These are phyloP conservation scores for Agroathelia rolfsii DNA, from an alignment of 1,284 basidiomycete genomes.

Conservation along the genomic window DNA sequence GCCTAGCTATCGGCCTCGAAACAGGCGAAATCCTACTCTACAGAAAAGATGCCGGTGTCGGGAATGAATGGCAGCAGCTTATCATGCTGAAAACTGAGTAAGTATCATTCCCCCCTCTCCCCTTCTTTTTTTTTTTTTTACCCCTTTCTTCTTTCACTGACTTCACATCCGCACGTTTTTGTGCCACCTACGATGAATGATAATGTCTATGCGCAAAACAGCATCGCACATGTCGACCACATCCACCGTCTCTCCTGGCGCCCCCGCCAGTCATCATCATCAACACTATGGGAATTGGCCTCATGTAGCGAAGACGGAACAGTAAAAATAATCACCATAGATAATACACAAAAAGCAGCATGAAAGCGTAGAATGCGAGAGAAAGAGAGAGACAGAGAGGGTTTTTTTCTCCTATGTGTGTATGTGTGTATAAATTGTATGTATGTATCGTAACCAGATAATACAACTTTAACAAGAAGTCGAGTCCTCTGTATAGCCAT, in stretches of 20 bases:
- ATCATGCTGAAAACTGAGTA: slow-evolving; percentile 40
- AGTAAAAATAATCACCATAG: slow-evolving; percentile 53
- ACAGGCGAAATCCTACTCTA: slow-evolving; percentile 58
- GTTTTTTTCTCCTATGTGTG: too few relatives aligned
- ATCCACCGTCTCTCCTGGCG: slow-evolving; percentile 65
- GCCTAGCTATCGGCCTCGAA: slow-evolving; percentile 65
- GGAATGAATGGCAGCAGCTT: slow-evolving; percentile 38
- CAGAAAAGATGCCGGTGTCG: slow-evolving; percentile 21
- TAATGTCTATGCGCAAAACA: slow-evolving; percentile 19
- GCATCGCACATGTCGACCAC: slow-evolving; percentile 57
- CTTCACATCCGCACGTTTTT: background rate
- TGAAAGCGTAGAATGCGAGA: slow-evolving; percentile 8
- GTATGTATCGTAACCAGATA: too few relatives aligned
- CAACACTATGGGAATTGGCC: slow-evolving; percentile 27
- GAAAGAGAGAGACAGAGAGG: slow-evolving; percentile 3
- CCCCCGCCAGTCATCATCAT: slow-evolving; percentile 19
- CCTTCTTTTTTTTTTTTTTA: too few relatives aligned
- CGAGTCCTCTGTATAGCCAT: too few relatives aligned
- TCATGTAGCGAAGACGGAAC: slow-evolving; percentile 74
- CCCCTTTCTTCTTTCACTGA: too few relatives aligned
- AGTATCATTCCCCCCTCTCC: slow-evolving; percentile 15
- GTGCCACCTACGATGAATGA: slow-evolving; percentile 8
- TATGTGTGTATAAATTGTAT: too few relatives aligned
- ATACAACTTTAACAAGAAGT: too few relatives aligned
- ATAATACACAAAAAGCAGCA: slow-evolving; percentile 42